Percentiles rank a stretch among this genome's conserved stretches.
phyloP scores from a whole-genome alignment of 2,329 filamentous ascomycete genomes.

The Elsinoe batatas region DNA sequence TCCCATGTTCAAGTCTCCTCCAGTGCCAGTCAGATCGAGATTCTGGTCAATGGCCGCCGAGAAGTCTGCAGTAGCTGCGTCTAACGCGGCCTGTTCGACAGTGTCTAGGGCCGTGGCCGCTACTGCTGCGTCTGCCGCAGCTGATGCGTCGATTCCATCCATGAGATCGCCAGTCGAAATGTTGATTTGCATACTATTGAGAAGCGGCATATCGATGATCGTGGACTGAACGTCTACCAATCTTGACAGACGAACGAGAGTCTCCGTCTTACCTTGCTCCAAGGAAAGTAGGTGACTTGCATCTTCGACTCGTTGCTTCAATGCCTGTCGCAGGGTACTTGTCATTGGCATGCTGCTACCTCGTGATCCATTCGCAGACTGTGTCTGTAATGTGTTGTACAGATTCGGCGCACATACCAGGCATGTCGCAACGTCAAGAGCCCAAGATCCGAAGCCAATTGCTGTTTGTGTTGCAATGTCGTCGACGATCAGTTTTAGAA shows the following conservation, averaged over 20 bases:
- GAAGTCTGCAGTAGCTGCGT: conserved; percentile 4
- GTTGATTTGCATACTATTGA: conserved; percentile 27
- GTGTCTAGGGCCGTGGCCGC: conserved; percentile 2
- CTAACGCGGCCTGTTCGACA: neutral
- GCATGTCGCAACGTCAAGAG: conserved; percentile 59
- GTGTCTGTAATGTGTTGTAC: conserved; percentile 25
- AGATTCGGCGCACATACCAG: conserved; percentile 56
- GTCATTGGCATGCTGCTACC: neutral
- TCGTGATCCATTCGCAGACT: conserved; percentile 31
- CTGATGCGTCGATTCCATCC: conserved; percentile 26
- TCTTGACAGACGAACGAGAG: conserved; percentile 27
- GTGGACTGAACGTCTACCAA: conserved; percentile 36
- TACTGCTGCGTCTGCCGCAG: conserved; percentile 13
- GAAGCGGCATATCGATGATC: conserved; percentile 45
- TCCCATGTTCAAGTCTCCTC: conserved; percentile 19
- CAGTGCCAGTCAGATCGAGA: conserved; percentile 17
- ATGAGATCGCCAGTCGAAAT: conserved; percentile 26
- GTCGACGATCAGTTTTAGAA: conserved; percentile 55
- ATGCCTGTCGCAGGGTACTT: conserved; percentile 17
- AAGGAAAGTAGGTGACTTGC: conserved; percentile 47
- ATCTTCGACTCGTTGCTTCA: conserved; percentile 40
- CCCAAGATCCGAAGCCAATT: conserved; percentile 48
- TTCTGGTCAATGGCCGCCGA: conserved; percentile 7
- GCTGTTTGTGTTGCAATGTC: conserved; percentile 56
- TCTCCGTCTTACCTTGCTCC: conserved; percentile 48